Evolutionary conservation across 768 basidiomycete genomes (phyloP).

Genomic region (Astraeus odoratus): DNA sequence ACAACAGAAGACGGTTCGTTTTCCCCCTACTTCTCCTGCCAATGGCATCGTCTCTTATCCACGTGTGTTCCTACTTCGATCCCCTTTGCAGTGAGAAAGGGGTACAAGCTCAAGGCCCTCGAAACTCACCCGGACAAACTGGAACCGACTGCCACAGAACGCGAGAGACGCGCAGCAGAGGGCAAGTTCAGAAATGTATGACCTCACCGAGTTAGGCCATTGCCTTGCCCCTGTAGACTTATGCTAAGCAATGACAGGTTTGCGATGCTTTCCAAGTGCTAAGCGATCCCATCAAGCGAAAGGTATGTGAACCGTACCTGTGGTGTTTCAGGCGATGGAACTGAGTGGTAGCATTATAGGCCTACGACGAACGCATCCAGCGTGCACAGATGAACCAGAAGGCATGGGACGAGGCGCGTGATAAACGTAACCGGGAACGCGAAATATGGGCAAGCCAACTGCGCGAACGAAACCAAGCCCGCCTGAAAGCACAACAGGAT

Average conservation of each 20-base stretch:
- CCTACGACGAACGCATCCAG: constrained; percentile 41
- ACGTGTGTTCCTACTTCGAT: neutral
- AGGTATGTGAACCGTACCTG: constrained; percentile 30
- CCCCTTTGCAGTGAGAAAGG: constrained; percentile 47
- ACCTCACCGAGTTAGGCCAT: constrained; percentile 17
- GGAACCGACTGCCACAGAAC: constrained; percentile 42
- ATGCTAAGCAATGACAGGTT: constrained; percentile 37
- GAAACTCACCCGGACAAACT: constrained; percentile 74
- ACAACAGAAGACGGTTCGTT: constrained; percentile 46
- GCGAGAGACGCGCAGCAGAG: constrained; percentile 47
- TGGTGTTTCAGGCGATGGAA: neutral
- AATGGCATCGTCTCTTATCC: neutral
- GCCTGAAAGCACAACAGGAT: constrained; percentile 38
- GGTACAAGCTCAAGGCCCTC: constrained; percentile 59
- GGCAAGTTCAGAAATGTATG: constrained; percentile 56
- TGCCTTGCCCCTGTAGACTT: constrained; percentile 6
- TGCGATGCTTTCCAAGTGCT: constrained; percentile 57
- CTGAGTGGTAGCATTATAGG: constrained; percentile 21
- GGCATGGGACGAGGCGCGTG: constrained; percentile 31
- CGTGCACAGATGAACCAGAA: constrained; percentile 18
- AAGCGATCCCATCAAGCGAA: constrained; percentile 47
- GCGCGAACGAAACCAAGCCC: constrained; percentile 42
- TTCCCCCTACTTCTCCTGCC: neutral
- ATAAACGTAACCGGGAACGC: constrained; percentile 40
- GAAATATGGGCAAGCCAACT: constrained; percentile 48